phyloP scores from a whole-genome alignment of 768 basidiomycete genomes.

The Serendipita vermifera region DNA sequence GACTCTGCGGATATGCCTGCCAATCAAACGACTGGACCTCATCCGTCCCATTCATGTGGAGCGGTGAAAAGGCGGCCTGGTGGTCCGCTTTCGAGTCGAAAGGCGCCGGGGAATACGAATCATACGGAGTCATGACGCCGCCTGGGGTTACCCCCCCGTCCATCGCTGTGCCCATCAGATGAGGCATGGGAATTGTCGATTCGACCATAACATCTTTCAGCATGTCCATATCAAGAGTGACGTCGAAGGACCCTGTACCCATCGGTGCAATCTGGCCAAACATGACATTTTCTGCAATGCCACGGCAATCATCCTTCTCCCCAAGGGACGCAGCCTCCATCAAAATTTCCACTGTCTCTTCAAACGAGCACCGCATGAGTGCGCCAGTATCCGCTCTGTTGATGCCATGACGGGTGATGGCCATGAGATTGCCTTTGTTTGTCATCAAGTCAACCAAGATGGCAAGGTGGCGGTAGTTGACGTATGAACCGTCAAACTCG shows the following conservation, averaged over 20 bases:
- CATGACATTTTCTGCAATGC: conserved; percentile 98
- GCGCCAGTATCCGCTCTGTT: conserved; percentile 99
- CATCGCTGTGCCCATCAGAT: conserved; percentile 59
- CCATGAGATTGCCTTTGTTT: conserved; percentile 87
- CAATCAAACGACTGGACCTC: conserved; percentile 73
- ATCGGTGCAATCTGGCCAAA: conserved; percentile 99
- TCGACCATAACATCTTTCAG: conserved; percentile 97
- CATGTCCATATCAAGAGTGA: conserved; percentile 94
- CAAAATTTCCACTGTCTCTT: conserved; percentile 97
- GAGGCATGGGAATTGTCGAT: conserved; percentile 78
- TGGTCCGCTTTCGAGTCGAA: conserved; percentile 67
- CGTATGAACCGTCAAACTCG: conserved; percentile 98
- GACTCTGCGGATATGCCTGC: conserved; percentile 73
- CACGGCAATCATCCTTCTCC: conserved; percentile 96
- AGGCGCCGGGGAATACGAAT: conserved; percentile 66
- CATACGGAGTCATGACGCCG: conserved; percentile 86
- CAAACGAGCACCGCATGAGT: conserved; percentile 96
- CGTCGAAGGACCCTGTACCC: conserved; percentile 95
- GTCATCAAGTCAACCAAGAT: conserved; percentile 99
- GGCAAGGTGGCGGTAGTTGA: conserved; percentile 95
- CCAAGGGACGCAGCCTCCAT: conserved; percentile 98
- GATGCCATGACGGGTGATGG: conserved; percentile 98
- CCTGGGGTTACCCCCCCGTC: conserved; percentile 88
- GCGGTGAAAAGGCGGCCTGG: conserved; percentile 86
- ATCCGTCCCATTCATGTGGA: conserved; percentile 64